Base-by-base conservation (phyloP, 768 basidiomycete genomes). In the Termitomyces eurrhizus region DNA sequence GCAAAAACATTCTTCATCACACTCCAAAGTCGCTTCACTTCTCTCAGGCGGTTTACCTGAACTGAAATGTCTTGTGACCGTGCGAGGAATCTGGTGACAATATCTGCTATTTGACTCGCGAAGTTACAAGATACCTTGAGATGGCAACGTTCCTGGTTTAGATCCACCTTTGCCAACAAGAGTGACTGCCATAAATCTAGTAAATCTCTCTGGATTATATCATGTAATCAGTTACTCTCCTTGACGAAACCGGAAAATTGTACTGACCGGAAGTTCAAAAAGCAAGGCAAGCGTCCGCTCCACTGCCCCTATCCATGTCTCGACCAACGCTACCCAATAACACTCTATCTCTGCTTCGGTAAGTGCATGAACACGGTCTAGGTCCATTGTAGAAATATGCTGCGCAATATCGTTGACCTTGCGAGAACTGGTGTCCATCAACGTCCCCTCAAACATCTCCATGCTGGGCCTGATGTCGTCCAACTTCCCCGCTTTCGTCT, bases 381-480 rank as follows among this genome's bases (percentile, higher is more conserved):
- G 32, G 3, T 70, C 60, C 50, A 74, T 63, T 4, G 54, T 60
- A 11, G 59, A 65, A 32, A 78, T 66, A 16, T 65, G 64, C n/a
- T 60, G 65, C 18, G 79, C 60, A 5, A 62, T 53, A 9, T 67
- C 54, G 8, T 67, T 65, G 7, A 80, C 66, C 8, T 56, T 52
- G 24, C 71, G 63, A 52, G 63, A 63, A 24, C 66, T 68, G 3
- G 65, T 59, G 18, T 71, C 66, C 37, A 80, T 56, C n/a, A 81
- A 60, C 41, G 72, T 72, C 5, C 82, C 83, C 53, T 84, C 74
- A 52, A 87, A 75, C 3, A 88, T 68, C 32, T 69, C 60, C 18
- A 59, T 65, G 6, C 75, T 64, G 37, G 78, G 72, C 7, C 64
- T 61, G 45, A 74, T 60, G 50, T 66, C 49, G 16, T 63, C 59